A percentile compares a stretch with the other conserved stretches of the same genome.
Conservation (phyloP, 83 land plant species). For the Thuja plicata region DNA sequence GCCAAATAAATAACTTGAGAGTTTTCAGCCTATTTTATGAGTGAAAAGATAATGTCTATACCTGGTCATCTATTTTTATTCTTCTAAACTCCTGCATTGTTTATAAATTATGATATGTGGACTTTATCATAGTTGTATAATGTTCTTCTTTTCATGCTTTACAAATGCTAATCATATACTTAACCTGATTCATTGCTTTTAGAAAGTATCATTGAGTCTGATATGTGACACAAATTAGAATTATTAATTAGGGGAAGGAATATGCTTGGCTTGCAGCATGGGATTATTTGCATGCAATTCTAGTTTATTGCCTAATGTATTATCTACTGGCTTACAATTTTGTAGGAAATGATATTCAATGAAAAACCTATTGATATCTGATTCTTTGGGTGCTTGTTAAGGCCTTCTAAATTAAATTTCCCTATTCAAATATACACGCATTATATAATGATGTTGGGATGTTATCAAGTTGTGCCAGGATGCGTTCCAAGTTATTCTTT, state of each 20-base stretch:
- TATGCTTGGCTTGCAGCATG: background rate
- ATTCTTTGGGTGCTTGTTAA: no score
- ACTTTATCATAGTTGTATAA: background rate
- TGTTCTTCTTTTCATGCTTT: background rate
- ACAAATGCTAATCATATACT: background rate
- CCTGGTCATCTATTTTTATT: background rate
- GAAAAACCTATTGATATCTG: no score
- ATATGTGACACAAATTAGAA: background rate
- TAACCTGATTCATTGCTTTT: background rate
- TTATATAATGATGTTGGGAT: no score
- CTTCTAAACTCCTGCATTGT: no score
- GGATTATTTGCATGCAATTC: background rate
- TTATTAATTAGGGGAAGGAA: background rate
- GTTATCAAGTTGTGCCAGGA: no score
- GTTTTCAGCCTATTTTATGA: background rate
- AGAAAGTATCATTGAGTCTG: background rate
- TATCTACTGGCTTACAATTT: background rate
- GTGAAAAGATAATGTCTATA: background rate
- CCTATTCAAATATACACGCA: no score
- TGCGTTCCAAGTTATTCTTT: no score
- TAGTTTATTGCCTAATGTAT: background rate
- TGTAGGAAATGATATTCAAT: constrained; percentile 12
- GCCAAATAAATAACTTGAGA: background rate
- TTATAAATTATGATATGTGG: background rate
- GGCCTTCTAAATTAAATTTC: no score